phyloP scores from a whole-genome alignment of 345 rosid species.

The Euphorbia tirucalli region DNA sequence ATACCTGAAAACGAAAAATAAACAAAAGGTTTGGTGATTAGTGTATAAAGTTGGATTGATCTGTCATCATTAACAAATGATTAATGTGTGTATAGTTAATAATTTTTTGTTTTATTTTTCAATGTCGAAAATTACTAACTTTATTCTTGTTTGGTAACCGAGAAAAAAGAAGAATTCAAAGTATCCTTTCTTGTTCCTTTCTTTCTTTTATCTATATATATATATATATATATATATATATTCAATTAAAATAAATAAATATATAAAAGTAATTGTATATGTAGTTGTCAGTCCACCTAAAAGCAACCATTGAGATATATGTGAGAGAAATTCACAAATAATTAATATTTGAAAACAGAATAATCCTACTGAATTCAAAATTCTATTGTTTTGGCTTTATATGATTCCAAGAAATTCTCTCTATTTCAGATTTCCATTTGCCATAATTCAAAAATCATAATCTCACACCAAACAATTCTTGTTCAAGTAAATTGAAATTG shows the following conservation, averaged over 20 bases:
- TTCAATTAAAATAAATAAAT: background rate
- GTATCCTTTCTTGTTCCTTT: background rate
- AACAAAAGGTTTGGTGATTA: background rate
- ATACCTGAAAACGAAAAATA: too few species aligned
- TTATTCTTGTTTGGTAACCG: slow-evolving; percentile 19
- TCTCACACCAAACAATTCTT: background rate
- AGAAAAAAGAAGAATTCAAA: slow-evolving; percentile 25
- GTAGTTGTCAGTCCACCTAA: slow-evolving; percentile 20
- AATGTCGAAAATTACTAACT: background rate
- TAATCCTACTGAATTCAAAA: slow-evolving; percentile 23
- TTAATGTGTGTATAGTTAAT: background rate
- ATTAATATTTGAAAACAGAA: slow-evolving; percentile 20
- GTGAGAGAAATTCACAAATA: slow-evolving; percentile 17
- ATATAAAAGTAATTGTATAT: slow-evolving; percentile 1
- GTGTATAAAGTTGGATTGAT: slow-evolving; percentile 4
- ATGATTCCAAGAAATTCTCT: slow-evolving; percentile 33
- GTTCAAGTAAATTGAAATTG: background rate
- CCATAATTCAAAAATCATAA: background rate
- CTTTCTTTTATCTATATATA: background rate
- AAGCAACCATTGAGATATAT: slow-evolving; percentile 14
- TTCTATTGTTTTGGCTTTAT: slow-evolving; percentile 31
- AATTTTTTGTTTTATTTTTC: background rate
- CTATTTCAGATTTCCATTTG: slow-evolving; percentile 7
- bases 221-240: background rate
- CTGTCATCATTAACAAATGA: slow-evolving; percentile 15